These are phyloP conservation scores for Neurospora crassa DNA, from an alignment of 2,329 filamentous ascomycete genomes.

Conservation along the genomic window DNA sequence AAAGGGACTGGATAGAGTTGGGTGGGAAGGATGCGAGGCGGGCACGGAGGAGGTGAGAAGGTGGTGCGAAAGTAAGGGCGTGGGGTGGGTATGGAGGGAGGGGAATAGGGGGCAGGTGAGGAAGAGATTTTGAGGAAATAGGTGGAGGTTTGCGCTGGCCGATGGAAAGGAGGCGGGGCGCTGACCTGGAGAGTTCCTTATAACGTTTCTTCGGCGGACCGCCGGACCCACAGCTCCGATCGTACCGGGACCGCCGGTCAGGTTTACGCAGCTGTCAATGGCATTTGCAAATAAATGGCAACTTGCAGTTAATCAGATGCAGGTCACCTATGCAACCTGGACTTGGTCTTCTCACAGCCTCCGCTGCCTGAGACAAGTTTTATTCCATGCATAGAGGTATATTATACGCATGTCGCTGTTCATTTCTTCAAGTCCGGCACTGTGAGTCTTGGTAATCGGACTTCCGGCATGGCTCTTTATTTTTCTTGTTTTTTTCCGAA, in stretches of 20 bases:
- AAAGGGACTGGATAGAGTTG: constrained; percentile 51
- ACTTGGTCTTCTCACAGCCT: background rate
- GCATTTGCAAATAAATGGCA: background rate
- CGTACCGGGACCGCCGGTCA: background rate
- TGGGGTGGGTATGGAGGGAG: constrained; percentile 72
- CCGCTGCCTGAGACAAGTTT: background rate
- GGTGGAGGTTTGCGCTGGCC: background rate
- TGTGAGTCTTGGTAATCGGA: background rate
- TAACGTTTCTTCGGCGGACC: background rate
- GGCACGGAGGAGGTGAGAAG: constrained; percentile 60
- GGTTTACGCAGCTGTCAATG: background rate
- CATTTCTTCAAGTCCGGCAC: background rate
- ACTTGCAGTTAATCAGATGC: background rate
- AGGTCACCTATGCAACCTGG: background rate
- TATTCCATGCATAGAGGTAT: background rate
- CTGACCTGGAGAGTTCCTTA: background rate
- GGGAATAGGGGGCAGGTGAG: constrained; percentile 42
- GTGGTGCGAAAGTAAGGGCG: constrained; percentile 82
- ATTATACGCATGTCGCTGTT: no score
- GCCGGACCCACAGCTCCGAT: background rate
- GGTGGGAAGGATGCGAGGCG: constrained; percentile 56
- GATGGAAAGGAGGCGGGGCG: background rate
- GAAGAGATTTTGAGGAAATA: constrained; percentile 32
- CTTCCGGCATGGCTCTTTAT: background rate
- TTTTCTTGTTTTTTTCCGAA: no score